phyloP scores from a whole-genome alignment of 2,329 filamentous ascomycete species.

The Pseudocercospora macadamiae region DNA sequence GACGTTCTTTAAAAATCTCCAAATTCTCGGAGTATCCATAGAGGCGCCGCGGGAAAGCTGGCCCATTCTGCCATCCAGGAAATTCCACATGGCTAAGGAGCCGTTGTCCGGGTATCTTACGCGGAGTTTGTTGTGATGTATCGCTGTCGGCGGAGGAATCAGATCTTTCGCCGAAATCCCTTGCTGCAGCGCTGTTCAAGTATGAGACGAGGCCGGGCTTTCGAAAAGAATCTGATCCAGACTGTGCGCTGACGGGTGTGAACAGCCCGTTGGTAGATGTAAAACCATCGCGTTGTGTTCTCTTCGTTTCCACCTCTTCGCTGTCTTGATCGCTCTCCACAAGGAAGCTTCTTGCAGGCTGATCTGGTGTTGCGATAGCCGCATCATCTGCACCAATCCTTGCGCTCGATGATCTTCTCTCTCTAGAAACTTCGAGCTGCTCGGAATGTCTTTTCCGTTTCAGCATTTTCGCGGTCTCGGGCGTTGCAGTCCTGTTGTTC shows the following conservation, averaged over 20 bases:
- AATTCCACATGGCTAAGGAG: neutral
- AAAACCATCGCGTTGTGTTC: no score
- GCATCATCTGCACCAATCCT: no score
- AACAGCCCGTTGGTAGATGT: neutral
- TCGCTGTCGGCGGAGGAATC: neutral
- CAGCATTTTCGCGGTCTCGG: neutral
- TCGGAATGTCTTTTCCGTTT: neutral
- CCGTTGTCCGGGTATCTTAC: neutral
- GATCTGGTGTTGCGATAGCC: no score
- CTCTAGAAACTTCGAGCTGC: neutral
- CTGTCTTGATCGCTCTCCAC: no score
- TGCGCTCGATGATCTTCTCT: no score
- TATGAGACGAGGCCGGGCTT: no score
- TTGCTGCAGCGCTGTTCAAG: no score
- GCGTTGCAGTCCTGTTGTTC: neutral
- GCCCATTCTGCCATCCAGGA: conserved; percentile 2
- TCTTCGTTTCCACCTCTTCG: neutral
- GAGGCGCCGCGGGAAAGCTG: conserved; percentile 16
- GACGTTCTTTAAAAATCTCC: conserved; percentile 6
- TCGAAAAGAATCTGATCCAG: neutral
- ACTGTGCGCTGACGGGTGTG: neutral
- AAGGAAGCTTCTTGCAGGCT: no score
- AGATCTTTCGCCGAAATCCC: neutral
- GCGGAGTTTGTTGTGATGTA: neutral
- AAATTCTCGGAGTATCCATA: conserved; percentile 18